phyloP scores from a whole-genome alignment of 2,329 filamentous ascomycete genomes.

The Alternaria sp. region DNA sequence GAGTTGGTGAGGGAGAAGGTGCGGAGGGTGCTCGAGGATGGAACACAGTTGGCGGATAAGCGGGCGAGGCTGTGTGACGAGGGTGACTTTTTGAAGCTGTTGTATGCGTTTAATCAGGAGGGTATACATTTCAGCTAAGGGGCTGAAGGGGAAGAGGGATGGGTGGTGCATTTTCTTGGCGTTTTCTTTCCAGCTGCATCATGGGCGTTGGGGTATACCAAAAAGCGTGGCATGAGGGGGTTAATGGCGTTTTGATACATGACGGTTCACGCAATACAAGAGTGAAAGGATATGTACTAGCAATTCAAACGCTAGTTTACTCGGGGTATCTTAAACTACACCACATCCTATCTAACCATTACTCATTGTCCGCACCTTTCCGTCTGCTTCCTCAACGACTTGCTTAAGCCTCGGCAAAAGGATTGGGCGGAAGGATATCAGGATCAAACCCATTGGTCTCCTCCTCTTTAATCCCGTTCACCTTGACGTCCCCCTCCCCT shows the following conservation, averaged over 20 bases:
- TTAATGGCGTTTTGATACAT: background rate
- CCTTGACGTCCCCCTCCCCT: background rate
- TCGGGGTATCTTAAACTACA: constrained; percentile 13
- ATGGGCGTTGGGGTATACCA: constrained; percentile 30
- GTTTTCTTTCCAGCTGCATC: constrained; percentile 8
- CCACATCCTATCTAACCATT: background rate
- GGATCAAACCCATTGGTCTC: constrained; percentile 30
- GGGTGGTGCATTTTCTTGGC: constrained; percentile 14
- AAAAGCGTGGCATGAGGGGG: constrained; percentile 25
- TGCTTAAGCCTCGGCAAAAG: constrained; percentile 26
- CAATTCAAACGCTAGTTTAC: background rate
- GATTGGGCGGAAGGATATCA: constrained; percentile 33
- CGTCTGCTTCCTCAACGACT: background rate
- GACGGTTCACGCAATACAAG: background rate
- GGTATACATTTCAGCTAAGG: constrained; percentile 84
- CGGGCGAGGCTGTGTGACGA: constrained; percentile 88
- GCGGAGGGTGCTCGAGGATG: constrained; percentile 80
- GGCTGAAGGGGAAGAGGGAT: background rate
- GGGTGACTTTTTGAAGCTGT: constrained; percentile 84
- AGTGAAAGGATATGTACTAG: background rate
- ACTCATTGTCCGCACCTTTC: background rate
- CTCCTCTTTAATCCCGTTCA: constrained; percentile 6
- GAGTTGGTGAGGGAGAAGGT: constrained; percentile 89
- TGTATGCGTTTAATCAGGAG: constrained; percentile 87
- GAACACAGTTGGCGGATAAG: constrained; percentile 81